Percentiles rank a stretch among this genome's conserved stretches.
Evolutionary conservation across 768 basidiomycete genomes (phyloP).

Genomic region (Podaxis sp.): DNA sequence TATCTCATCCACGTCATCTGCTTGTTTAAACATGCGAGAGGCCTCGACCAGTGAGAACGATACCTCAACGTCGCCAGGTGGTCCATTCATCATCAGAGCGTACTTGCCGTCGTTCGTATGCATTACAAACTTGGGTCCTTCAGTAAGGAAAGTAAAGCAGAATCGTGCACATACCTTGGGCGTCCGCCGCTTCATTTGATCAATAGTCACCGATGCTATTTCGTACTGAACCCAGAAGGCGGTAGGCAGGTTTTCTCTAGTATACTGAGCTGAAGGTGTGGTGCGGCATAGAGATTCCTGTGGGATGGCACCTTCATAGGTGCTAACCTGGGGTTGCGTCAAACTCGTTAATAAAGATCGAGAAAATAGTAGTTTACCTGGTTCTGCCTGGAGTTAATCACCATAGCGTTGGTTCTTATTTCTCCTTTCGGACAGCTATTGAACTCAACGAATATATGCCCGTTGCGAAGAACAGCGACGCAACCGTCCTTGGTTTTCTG

Average conservation of each 20-base stretch:
- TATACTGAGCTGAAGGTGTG: constrained; percentile 38
- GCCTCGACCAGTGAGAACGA: constrained; percentile 28
- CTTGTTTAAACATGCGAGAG: background rate
- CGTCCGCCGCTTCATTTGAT: constrained; percentile 51
- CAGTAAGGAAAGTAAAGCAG: background rate
- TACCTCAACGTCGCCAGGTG: constrained; percentile 46
- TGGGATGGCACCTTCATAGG: constrained; percentile 50
- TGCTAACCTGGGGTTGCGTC: constrained; percentile 33
- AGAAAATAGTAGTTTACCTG: background rate
- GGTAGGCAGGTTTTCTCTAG: constrained; percentile 37
- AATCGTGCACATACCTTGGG: constrained; percentile 39
- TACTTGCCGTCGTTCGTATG: constrained; percentile 40
- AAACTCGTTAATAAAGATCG: constrained; percentile 8
- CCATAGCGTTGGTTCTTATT: background rate
- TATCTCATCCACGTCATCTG: constrained; percentile 7
- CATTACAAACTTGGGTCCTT: constrained; percentile 38
- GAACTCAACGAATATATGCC: constrained; percentile 6
- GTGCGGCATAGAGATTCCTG: constrained; percentile 49
- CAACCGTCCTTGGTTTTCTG: background rate
- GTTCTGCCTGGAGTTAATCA: constrained; percentile 7
- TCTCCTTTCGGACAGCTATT: background rate
- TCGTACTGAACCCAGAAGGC: constrained; percentile 46
- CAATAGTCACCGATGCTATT: constrained; percentile 42
- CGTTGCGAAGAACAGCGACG: constrained; percentile 4
- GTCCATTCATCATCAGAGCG: constrained; percentile 52